Percentiles rank a stretch among this genome's conserved stretches.
Evolutionary conservation across 225 moss, liverwort and hornwort genomes (phyloP).

Genomic region (Bryum argenteum): DNA sequence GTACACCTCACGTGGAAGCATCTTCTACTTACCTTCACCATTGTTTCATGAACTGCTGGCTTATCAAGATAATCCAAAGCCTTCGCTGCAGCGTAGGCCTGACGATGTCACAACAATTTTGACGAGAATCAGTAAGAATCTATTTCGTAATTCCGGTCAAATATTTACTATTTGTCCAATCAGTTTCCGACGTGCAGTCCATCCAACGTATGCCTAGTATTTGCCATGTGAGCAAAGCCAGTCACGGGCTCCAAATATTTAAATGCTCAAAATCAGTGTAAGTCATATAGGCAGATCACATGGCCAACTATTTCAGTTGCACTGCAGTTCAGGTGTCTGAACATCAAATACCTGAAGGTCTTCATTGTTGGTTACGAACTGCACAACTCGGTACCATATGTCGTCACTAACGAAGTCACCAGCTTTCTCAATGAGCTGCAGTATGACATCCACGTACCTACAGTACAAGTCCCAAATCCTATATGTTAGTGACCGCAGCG

Average conservation of each 20-base stretch:
- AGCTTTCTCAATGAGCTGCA: slow-evolving; percentile 97
- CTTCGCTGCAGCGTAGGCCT: slow-evolving; percentile 95
- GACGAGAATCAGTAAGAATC: neutral
- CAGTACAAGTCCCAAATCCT: slow-evolving; percentile 22
- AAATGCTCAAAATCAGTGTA: neutral
- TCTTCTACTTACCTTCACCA: slow-evolving; percentile 73
- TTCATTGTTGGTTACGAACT: slow-evolving; percentile 96
- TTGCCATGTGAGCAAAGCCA: neutral
- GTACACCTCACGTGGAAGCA: slow-evolving; percentile 3
- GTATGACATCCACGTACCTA: slow-evolving; percentile 98
- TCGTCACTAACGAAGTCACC: slow-evolving; percentile 99
- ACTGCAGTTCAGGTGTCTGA: slow-evolving; percentile 22
- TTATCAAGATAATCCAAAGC: slow-evolving; percentile 92
- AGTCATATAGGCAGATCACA: slow-evolving; percentile 16
- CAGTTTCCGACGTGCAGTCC: neutral
- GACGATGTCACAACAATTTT: slow-evolving; percentile 24
- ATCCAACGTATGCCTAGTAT: neutral
- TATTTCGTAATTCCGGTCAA: slow-evolving; percentile 7
- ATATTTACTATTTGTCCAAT: neutral
- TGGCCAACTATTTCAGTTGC: neutral
- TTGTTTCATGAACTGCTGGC: slow-evolving; percentile 99
- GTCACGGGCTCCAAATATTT: neutral
- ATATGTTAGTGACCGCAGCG: neutral
- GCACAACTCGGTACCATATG: slow-evolving; percentile 97
- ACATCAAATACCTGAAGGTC: slow-evolving; percentile 77